Base-by-base conservation (phyloP, 2,329 filamentous ascomycete genomes). In the Hortaea sp. region DNA sequence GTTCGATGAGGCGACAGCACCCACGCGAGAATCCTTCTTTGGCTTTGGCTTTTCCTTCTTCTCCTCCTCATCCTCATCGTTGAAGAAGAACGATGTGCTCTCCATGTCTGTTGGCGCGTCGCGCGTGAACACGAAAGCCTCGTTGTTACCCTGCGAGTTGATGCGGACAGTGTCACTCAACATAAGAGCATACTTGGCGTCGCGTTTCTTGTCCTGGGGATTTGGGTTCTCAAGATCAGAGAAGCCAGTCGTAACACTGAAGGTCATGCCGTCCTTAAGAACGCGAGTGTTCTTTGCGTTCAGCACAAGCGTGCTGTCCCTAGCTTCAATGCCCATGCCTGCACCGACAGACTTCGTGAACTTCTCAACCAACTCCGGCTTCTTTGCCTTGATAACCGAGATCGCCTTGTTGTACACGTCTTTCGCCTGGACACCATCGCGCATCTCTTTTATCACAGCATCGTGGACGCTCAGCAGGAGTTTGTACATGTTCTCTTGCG, bases 51-150 rank as follows among this genome's bases (percentile, higher is more conserved):
- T 94, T 7, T 85, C 78, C 30, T 86, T 85, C 64, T 88, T 82
- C 52, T 87, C 80, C 55, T 94, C 86, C 53, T 94, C 88, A 52
- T 94, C 87, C 50, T 95, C 88, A 56, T 97, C 90, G 63, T 95
- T 94, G 74, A 98, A 98, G 70, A 95, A 97, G 73, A 98, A 98
- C 0, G 90, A 95, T 35, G 90, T 90, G 4, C 88, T 88, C 59
- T 97, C 92, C 49, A 94, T 79, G 61, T 95, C 90, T 29, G 86
- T 85, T 2, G 89, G 82, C 0, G 90, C 89, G 62, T 95, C 89
- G 49, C 88, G 88, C 12, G 92, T 98, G 69, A 98, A 97, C 29
- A 95, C 81, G 30, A 88, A 83, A 0, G 84, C 78, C 43, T 94
- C 88, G 31, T 78, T 73, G 7, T 84, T 86, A 35, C 48, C 53